phyloP scores from a whole-genome alignment of 306 rosid genomes.

The Abrus precatorius region DNA sequence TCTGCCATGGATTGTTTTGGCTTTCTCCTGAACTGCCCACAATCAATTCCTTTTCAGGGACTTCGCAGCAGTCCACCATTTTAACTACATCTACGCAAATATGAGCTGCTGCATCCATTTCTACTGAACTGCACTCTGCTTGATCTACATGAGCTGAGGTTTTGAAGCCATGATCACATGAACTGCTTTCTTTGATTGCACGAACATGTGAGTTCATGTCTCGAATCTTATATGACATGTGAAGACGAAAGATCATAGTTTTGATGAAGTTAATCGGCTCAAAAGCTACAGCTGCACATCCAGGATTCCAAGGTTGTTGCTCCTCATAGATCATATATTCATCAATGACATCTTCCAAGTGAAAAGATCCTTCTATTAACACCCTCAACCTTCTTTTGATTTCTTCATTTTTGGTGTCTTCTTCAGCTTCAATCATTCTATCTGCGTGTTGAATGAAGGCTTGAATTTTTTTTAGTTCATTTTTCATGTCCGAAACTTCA shows the following conservation, averaged over 20 bases:
- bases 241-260: neutral
- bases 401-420: neutral
- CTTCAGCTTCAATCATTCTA: neutral
- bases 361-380: neutral
- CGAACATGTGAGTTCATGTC: neutral
- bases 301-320: neutral
- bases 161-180: too few relatives aligned
- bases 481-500: neutral
- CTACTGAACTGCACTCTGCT: too few relatives aligned
- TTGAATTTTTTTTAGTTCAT: neutral
- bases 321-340: slow-evolving; percentile 6
- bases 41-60: too few relatives aligned
- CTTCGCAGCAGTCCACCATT: too few relatives aligned
- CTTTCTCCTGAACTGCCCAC: too few relatives aligned
- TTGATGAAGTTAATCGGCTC: neutral
- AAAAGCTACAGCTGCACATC: neutral
- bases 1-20: too few relatives aligned
- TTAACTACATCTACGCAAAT: too few relatives aligned
- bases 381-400: neutral
- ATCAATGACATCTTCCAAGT: slow-evolving; percentile 16
- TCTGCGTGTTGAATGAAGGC: neutral
- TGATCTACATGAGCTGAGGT: too few relatives aligned
- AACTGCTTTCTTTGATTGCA: neutral
- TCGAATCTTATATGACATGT: neutral
- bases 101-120: too few relatives aligned